These are phyloP conservation scores for Pseudoperonospora humuli DNA, from an alignment of 352 stramenopile genomes.

Conservation along the genomic window DNA sequence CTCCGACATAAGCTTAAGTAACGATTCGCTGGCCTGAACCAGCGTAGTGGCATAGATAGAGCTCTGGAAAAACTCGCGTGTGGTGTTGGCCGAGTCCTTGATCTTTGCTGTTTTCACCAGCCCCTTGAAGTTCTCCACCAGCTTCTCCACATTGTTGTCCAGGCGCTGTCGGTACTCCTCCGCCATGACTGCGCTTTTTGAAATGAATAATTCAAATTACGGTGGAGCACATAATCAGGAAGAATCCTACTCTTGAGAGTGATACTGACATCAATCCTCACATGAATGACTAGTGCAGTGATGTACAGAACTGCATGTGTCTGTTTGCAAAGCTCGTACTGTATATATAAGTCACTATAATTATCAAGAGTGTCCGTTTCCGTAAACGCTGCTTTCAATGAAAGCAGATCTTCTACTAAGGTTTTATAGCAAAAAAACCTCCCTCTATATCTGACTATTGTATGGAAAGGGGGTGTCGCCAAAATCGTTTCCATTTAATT, in stretches of 20 bases:
- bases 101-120: constrained; percentile 76
- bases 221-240: neutral
- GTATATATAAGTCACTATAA: neutral
- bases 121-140: constrained; percentile 84
- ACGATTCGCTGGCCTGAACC: constrained; percentile 70
- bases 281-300: no score
- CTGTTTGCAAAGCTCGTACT: no score
- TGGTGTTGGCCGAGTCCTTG: constrained; percentile 76
- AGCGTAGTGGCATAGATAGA: constrained; percentile 78
- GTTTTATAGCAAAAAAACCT: constrained; percentile 25
- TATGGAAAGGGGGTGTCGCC: constrained; percentile 8
- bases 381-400: neutral
- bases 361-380: neutral
- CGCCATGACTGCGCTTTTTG: constrained; percentile 48
- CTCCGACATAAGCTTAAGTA: constrained; percentile 75
- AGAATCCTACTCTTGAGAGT: neutral
- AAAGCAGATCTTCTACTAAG: constrained; percentile 24
- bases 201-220: neutral
- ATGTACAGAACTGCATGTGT: no score
- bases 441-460: constrained; percentile 10
- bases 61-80: constrained; percentile 70
- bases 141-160: constrained; percentile 85
- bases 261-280: no score
- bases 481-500: constrained; percentile 20
- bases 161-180: constrained; percentile 80